Evolutionary conservation across 306 rosid genomes (phyloP).

Genomic region (Abrus precatorius): DNA sequence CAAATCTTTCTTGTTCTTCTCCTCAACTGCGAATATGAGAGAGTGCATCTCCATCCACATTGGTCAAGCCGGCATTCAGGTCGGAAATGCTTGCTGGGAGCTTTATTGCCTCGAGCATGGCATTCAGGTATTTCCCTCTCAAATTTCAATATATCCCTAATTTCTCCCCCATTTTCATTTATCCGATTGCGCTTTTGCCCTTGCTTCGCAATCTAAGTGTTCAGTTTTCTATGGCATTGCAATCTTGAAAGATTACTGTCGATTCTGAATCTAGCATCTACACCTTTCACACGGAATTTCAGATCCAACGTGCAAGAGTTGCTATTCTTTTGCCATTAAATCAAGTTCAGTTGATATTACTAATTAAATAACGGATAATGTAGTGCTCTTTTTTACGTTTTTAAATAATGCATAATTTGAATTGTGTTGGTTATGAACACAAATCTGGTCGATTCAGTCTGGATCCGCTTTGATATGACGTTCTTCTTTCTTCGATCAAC

Average conservation of each 20-base stretch:
- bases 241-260: not conserved
- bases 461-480: constrained; percentile 2
- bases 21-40: constrained; percentile 49
- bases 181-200: too few relatives aligned
- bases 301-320: not conserved
- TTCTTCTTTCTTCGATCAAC: not conserved
- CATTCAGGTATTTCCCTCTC: constrained; percentile 57
- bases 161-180: too few relatives aligned
- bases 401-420: not conserved
- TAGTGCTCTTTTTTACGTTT: not conserved
- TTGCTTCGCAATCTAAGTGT: too few relatives aligned
- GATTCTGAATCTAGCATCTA: not conserved
- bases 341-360: not conserved
- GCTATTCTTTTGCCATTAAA: not conserved
- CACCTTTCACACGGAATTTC: not conserved
- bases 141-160: too few relatives aligned
- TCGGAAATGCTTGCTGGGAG: constrained; percentile 79
- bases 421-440: not conserved
- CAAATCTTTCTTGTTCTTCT: not conserved
- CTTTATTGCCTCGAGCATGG: constrained; percentile 77
- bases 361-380: not conserved
- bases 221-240: too few relatives aligned
- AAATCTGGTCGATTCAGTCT: not conserved
- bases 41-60: constrained; percentile 79
- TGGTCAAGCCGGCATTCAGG: constrained; percentile 79